A percentile compares a stretch with the other conserved stretches of the same genome.
phyloP scores from a whole-genome alignment of 768 basidiomycete species.

The Trametes sanguinea region DNA sequence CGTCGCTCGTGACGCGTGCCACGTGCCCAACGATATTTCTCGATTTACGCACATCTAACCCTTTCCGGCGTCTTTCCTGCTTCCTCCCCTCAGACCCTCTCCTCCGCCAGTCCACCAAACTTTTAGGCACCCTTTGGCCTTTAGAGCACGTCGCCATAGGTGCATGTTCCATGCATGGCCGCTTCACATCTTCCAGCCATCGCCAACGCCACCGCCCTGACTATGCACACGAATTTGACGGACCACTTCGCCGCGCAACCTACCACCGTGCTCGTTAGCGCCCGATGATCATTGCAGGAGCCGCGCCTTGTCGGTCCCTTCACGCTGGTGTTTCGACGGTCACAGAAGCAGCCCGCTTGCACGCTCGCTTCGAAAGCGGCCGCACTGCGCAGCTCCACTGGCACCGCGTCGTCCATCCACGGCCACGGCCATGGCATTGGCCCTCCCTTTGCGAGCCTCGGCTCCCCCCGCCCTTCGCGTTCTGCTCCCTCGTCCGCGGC shows the following conservation, averaged over 20 bases:
- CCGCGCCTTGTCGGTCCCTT: background rate
- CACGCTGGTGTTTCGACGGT: background rate
- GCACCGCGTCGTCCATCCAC: background rate
- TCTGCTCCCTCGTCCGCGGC: background rate
- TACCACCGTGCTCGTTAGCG: background rate
- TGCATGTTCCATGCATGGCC: background rate
- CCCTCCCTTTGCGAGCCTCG: background rate
- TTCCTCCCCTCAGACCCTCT: too few species aligned
- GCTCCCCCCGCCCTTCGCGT: background rate
- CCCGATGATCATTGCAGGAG: background rate
- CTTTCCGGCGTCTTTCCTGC: background rate
- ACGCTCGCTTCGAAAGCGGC: conserved; percentile 1
- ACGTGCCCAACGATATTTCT: background rate
- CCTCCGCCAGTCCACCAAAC: background rate
- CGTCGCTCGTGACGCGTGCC: conserved; percentile 15
- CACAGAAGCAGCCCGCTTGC: conserved; percentile 15
- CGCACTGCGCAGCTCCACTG: background rate
- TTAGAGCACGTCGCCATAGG: background rate
- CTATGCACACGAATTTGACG: background rate
- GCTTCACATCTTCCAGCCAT: background rate
- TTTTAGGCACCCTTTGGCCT: background rate
- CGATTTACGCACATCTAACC: background rate
- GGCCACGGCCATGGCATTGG: too few species aligned
- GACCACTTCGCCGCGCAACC: background rate
- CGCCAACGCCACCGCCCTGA: background rate